Percentiles rank a stretch among this genome's conserved stretches.
Evolutionary conservation across 805 yeast species (phyloP).

Genomic region (Nakazawaea populi): DNA sequence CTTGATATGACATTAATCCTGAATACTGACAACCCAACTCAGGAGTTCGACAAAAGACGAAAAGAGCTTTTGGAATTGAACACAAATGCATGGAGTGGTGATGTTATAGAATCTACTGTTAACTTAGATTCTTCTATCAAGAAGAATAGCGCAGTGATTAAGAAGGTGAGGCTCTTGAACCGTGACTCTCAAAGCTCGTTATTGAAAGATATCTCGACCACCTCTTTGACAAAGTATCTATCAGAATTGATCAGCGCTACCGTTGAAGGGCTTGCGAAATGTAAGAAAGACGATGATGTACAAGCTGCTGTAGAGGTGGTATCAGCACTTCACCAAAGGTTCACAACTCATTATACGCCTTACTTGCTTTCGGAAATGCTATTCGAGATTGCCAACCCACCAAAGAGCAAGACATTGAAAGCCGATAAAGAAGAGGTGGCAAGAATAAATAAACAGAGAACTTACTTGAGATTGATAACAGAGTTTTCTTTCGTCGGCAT

Average conservation of each 20-base stretch:
- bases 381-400: slow-evolving; percentile 31
- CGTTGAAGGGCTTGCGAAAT: slow-evolving; percentile 53
- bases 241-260: slow-evolving; percentile 62
- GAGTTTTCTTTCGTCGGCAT: slow-evolving; percentile 59
- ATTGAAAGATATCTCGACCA: slow-evolving; percentile 53
- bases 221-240: slow-evolving; percentile 69
- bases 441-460: slow-evolving; percentile 36
- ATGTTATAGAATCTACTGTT: slow-evolving; percentile 23
- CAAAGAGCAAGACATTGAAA: slow-evolving; percentile 7
- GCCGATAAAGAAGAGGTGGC: slow-evolving; percentile 38
- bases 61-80: slow-evolving; percentile 34
- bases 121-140: slow-evolving; percentile 68
- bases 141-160: slow-evolving; percentile 75
- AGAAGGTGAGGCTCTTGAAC: slow-evolving; percentile 54
- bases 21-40: no score
- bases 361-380: slow-evolving; percentile 35
- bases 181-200: slow-evolving; percentile 43
- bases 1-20: no score
- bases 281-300: slow-evolving; percentile 51
- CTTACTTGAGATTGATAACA: slow-evolving; percentile 42
- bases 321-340: slow-evolving; percentile 74
- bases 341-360: slow-evolving; percentile 47
- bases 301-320: slow-evolving; percentile 60
- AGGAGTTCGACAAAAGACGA: slow-evolving; percentile 16
- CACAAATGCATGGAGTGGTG: slow-evolving; percentile 47